These are phyloP conservation scores for Trichophyton verrucosum DNA, from an alignment of 2,329 filamentous ascomycete genomes.

Conservation along the genomic window DNA sequence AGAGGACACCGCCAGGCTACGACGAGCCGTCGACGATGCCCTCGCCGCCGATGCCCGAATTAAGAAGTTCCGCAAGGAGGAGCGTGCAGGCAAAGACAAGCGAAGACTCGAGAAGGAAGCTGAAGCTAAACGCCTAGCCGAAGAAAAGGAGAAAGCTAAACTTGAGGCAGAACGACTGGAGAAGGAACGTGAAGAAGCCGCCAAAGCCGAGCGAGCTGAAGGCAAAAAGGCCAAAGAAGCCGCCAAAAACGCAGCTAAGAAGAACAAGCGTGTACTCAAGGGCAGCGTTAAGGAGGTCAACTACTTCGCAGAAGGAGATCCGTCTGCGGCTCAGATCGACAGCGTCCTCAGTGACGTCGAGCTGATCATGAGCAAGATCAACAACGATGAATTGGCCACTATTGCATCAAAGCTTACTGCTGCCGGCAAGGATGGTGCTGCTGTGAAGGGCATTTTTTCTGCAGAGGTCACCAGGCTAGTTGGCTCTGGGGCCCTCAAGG, in stretches of 20 bases:
- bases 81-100: slow-evolving; percentile 91
- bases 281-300: slow-evolving; percentile 92
- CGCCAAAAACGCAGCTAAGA: slow-evolving; percentile 97
- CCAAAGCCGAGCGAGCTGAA: slow-evolving; percentile 71
- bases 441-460: slow-evolving; percentile 75
- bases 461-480: slow-evolving; percentile 68
- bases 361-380: slow-evolving; percentile 72
- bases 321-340: slow-evolving; percentile 67
- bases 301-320: slow-evolving; percentile 71
- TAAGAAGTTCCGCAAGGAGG: slow-evolving; percentile 89
- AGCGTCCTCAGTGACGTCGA: slow-evolving; percentile 75
- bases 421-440: slow-evolving; percentile 61
- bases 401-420: slow-evolving; percentile 69
- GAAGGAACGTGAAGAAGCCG: slow-evolving; percentile 73
- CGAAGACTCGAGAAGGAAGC: slow-evolving; percentile 83
- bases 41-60: slow-evolving; percentile 83
- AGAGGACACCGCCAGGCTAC: slow-evolving; percentile 84
- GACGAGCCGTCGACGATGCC: slow-evolving; percentile 78
- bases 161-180: slow-evolving; percentile 67
- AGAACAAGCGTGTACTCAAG: slow-evolving; percentile 98
- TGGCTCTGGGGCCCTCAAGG: slow-evolving; percentile 72
- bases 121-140: slow-evolving; percentile 71
- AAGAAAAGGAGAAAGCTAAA: slow-evolving; percentile 74
- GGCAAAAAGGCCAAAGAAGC: slow-evolving; percentile 97
- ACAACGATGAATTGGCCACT: slow-evolving; percentile 76